Conservation (phyloP, 179 eudicot species). For the Patellifolia procumbens region DNA sequence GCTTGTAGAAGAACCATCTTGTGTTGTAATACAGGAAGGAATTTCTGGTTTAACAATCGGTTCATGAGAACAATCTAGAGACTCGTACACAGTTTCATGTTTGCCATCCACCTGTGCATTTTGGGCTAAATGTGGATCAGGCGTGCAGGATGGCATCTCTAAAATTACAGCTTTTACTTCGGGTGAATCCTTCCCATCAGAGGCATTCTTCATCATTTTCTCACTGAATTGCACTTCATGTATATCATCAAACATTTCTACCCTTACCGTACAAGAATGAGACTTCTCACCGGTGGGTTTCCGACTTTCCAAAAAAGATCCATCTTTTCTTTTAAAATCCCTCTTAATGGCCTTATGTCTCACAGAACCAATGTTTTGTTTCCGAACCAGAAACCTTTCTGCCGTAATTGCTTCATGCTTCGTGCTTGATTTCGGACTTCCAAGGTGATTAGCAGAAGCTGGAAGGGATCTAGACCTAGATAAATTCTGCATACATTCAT, state of each 20-base stretch:
- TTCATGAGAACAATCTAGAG: slow-evolving; percentile 14
- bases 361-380: slow-evolving; percentile 35
- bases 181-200: slow-evolving; percentile 36
- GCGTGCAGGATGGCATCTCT: slow-evolving; percentile 28
- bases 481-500: slow-evolving; percentile 38
- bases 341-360: slow-evolving; percentile 44
- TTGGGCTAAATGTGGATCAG: slow-evolving; percentile 28
- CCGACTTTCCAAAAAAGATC: slow-evolving; percentile 32
- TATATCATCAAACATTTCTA: slow-evolving; percentile 34
- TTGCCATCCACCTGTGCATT: slow-evolving; percentile 35
- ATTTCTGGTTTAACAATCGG: slow-evolving; percentile 18
- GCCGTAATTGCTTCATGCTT: slow-evolving; percentile 38
- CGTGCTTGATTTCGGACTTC: slow-evolving; percentile 43
- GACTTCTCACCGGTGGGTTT: slow-evolving; percentile 40
- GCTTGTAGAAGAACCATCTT: slow-evolving; percentile 29
- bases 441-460: slow-evolving; percentile 40
- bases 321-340: slow-evolving; percentile 32
- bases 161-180: slow-evolving; percentile 42
- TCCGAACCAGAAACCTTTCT: slow-evolving; percentile 39
- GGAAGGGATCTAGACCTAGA: slow-evolving; percentile 58
- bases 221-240: slow-evolving; percentile 34
- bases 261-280: slow-evolving; percentile 26
- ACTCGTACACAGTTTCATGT: slow-evolving; percentile 22
- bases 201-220: slow-evolving; percentile 27
- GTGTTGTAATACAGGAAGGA: slow-evolving; percentile 23